Evolutionary conservation across 2,329 filamentous ascomycete genomes (phyloP).

Genomic region (Pestalotiopsis sp.): DNA sequence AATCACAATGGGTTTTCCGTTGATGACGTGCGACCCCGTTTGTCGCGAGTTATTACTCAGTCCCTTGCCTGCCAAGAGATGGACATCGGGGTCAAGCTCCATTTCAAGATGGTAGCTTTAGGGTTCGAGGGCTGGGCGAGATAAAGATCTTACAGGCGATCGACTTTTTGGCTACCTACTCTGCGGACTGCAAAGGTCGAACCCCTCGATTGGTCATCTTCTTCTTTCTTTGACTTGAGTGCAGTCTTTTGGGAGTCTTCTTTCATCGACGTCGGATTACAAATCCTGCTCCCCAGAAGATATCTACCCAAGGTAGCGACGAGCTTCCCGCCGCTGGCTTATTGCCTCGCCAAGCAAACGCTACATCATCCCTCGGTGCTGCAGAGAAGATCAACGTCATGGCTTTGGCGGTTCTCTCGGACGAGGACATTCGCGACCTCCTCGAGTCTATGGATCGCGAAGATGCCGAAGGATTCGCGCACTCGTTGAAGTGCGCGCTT

Average conservation of each 20-base stretch:
- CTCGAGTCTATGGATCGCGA: slow-evolving; percentile 52
- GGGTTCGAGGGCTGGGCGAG: not conserved
- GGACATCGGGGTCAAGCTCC: not conserved
- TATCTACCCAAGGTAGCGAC: not conserved
- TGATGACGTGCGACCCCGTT: not conserved
- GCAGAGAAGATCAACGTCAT: slow-evolving; percentile 33
- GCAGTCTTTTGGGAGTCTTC: not conserved
- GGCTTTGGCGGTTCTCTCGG: slow-evolving; percentile 59
- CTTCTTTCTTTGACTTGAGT: not conserved
- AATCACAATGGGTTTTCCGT: not conserved
- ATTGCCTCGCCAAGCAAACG: not conserved
- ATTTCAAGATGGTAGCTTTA: not conserved
- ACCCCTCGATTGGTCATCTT: not conserved
- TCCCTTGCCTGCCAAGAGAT: not conserved
- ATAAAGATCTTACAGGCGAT: not conserved
- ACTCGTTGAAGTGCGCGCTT: slow-evolving; percentile 49
- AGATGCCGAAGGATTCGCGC: slow-evolving; percentile 54
- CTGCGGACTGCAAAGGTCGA: not conserved
- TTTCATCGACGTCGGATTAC: not conserved
- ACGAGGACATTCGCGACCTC: slow-evolving; percentile 54
- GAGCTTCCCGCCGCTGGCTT: not conserved
- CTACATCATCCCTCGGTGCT: not conserved
- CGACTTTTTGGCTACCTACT: not conserved
- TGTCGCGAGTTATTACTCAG: not conserved
- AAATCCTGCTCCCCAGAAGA: not conserved